These are phyloP conservation scores for Ocimum tenuiflorum DNA, from an alignment of 257 asterid genomes.

Conservation along the genomic window DNA sequence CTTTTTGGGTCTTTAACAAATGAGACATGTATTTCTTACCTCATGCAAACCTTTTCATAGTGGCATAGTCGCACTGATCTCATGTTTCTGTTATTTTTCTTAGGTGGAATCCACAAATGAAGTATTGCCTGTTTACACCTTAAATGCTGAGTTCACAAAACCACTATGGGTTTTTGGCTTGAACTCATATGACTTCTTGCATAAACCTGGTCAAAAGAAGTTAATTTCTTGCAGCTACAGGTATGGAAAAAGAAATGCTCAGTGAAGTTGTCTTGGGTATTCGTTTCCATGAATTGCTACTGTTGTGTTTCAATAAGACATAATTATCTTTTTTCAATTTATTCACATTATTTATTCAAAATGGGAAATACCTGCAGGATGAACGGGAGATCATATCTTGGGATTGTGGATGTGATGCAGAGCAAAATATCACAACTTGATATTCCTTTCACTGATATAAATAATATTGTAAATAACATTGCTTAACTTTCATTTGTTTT, in stretches of 20 bases:
- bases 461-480: conserved; percentile 50
- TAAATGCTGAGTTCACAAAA: conserved; percentile 77
- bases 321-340: conserved; percentile 6
- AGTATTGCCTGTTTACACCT: conserved; percentile 60
- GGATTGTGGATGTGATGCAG: conserved; percentile 57
- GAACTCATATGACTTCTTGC: conserved; percentile 75
- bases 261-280: background rate
- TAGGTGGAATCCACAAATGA: conserved; percentile 81
- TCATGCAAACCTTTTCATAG: background rate
- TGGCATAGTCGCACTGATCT: background rate
- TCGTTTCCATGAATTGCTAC: background rate
- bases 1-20: background rate
- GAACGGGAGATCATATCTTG: conserved; percentile 81
- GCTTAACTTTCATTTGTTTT: background rate
- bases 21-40: background rate
- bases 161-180: conserved; percentile 89
- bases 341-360: conserved; percentile 6
- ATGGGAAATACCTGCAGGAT: conserved; percentile 45
- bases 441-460: conserved; percentile 75
- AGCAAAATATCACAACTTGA: conserved; percentile 50
- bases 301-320: background rate
- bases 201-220: conserved; percentile 32
- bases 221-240: conserved; percentile 86
- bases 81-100: conserved; percentile 17
- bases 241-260: conserved; percentile 27